Conservation (phyloP, 106 monocot genomes). For the Xerophyta viscosa region DNA sequence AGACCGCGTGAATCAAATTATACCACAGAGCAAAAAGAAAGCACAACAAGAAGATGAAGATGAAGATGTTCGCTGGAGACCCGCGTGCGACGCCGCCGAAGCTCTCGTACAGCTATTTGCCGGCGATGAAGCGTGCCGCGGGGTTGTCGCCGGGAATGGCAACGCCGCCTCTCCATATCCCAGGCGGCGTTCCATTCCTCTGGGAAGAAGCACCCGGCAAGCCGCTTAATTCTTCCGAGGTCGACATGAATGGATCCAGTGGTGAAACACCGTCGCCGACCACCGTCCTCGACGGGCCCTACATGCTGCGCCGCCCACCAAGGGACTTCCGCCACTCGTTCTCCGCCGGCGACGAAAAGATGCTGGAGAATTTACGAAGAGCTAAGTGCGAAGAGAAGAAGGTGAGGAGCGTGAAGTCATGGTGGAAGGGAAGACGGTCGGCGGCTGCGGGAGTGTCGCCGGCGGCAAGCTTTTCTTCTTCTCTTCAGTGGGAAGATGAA, state of each 20-base stretch:
- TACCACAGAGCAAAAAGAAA: too few relatives aligned
- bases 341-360: slow-evolving; percentile 6
- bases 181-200: slow-evolving; percentile 32
- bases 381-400: background rate
- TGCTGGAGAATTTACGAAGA: background rate
- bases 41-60: too few relatives aligned
- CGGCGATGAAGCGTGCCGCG: slow-evolving; percentile 2
- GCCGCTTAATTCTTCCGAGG: slow-evolving; percentile 11
- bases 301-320: background rate
- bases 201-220: slow-evolving; percentile 61
- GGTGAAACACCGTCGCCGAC: slow-evolving; percentile 6
- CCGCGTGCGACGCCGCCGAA: slow-evolving; percentile 14
- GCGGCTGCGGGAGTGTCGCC: background rate
- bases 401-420: background rate
- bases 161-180: slow-evolving; percentile 27
- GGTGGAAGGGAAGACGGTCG: background rate
- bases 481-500: background rate
- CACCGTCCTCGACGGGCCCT: slow-evolving; percentile 18
- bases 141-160: slow-evolving; percentile 11
- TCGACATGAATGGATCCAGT: slow-evolving; percentile 15
- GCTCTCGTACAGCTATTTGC: slow-evolving; percentile 19
- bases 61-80: too few relatives aligned
- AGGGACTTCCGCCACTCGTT: background rate
- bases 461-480: background rate
- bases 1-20: too few relatives aligned